Evolutionary conservation across 2,329 filamentous ascomycete genomes (phyloP), one percentile per base, ranked within the genome.

Genomic region (Fusarium solani-melongenae): DNA sequence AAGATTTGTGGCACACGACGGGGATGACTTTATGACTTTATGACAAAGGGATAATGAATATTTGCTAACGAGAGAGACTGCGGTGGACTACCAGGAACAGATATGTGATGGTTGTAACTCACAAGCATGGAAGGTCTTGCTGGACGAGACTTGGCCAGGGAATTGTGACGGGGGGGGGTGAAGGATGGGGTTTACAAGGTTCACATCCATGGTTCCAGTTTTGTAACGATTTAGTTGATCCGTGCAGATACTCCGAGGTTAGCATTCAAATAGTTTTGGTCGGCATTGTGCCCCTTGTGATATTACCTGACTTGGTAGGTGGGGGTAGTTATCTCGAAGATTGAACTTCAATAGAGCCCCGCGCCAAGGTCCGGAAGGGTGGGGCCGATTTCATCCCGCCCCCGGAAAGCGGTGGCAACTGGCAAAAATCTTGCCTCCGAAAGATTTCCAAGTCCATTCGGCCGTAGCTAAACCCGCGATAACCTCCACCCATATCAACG

Each of bases 341-440:
- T 49, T 57, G 17, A 38, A 27, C 14, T 36, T n/a, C 20, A 38
- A 14, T 57, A 6, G n/a, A 20, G 51, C 51, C 57, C 57, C 51
- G 29, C 33, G 59, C 71, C 62, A 58, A 68, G n/a, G 31, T 44
- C 51, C 66, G 77, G 76, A 33, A 71, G 11, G 15, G 73, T 75
- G 77, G 76, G 73, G 72, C 73, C 77, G 75, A 55, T 36, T 17
- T 20, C 39, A 22, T 24, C 61, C 14, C 62, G 51, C 46, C 69
- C 31, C 69, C 62, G 64, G 63, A 72, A 77, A 74, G 84, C 83
- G 84, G 84, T 85, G 62, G 71, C 9, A 0, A 0, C 0, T 17
- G 84, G 84, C 84, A 86, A 79, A 86, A 86, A 82, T 79, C 77
- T 78, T 81, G 76, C 70, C 69, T 65, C 73, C 75, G 73, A 74